Evolutionary conservation across 176 grass and related monocot species (phyloP).

Genomic region (Rhynchospora pubera): DNA sequence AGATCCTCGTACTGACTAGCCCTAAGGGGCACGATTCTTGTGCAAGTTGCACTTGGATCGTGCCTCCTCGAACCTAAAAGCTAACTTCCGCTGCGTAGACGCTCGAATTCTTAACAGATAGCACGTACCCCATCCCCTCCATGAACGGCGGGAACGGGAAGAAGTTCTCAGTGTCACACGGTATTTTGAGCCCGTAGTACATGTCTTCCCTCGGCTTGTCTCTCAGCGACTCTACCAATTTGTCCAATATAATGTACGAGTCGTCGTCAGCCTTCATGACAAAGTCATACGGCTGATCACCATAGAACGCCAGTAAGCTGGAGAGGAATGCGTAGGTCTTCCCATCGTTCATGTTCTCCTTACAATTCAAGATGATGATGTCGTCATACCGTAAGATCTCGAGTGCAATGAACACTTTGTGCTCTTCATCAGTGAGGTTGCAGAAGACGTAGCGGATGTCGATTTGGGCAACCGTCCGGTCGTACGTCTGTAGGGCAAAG

Average conservation of each 20-base stretch:
- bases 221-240: slow-evolving; percentile 31
- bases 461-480: slow-evolving; percentile 21
- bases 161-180: slow-evolving; percentile 62
- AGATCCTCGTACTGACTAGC: too few relatives aligned
- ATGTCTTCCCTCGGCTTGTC: slow-evolving; percentile 42
- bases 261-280: slow-evolving; percentile 91
- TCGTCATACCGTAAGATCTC: slow-evolving; percentile 52
- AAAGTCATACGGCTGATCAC: slow-evolving; percentile 35
- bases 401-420: slow-evolving; percentile 45
- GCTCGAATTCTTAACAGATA: too few relatives aligned
- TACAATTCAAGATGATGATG: slow-evolving; percentile 55
- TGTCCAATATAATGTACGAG: slow-evolving; percentile 46
- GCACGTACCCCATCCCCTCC: slow-evolving; percentile 73
- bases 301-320: slow-evolving; percentile 10
- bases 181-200: slow-evolving; percentile 55
- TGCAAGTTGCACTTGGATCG: too few relatives aligned
- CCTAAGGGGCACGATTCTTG: too few relatives aligned
- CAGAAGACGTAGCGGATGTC: slow-evolving; percentile 81
- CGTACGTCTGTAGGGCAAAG: slow-evolving; percentile 39
- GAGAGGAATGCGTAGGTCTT: slow-evolving; percentile 86
- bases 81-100: too few relatives aligned
- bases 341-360: slow-evolving; percentile 75
- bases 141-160: slow-evolving; percentile 80
- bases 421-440: slow-evolving; percentile 49
- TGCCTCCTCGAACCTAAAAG: too few relatives aligned